phyloP scores from a whole-genome alignment of 2,329 filamentous ascomycete genomes.

The Pezicula carpinea region DNA sequence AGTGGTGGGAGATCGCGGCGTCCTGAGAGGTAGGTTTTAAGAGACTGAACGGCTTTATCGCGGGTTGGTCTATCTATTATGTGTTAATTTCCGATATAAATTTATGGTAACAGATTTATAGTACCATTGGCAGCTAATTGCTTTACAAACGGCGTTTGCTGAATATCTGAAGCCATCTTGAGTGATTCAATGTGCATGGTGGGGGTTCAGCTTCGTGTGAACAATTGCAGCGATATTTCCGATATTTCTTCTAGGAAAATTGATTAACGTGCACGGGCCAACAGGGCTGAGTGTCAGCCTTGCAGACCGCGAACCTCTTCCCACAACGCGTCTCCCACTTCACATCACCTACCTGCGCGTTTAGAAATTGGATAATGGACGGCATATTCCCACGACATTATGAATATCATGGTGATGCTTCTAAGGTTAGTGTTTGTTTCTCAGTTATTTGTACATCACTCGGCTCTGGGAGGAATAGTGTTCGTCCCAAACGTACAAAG shows the following conservation, averaged over 20 bases:
- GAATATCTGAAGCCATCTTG: constrained; percentile 15
- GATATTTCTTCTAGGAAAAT: too few relatives aligned
- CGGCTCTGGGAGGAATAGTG: too few relatives aligned
- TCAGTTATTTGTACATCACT: too few relatives aligned
- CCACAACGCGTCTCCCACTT: too few relatives aligned
- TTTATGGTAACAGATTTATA: background rate
- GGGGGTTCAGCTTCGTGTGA: background rate
- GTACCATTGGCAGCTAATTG: constrained; percentile 31
- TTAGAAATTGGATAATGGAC: too few relatives aligned
- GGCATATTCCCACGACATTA: background rate
- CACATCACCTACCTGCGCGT: too few relatives aligned
- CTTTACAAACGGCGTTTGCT: constrained; percentile 30
- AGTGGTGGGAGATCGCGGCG: constrained; percentile 56
- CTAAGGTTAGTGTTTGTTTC: background rate
- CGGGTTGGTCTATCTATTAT: constrained; percentile 69
- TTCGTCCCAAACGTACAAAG: too few relatives aligned
- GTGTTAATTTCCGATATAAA: background rate
- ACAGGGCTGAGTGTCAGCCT: too few relatives aligned
- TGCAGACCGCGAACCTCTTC: too few relatives aligned
- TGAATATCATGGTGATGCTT: background rate
- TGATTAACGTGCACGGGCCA: too few relatives aligned
- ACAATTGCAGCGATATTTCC: background rate
- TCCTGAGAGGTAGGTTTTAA: constrained; percentile 69
- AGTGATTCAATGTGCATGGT: background rate
- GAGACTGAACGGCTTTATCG: constrained; percentile 70